Evolutionary conservation across 2,329 filamentous ascomycete genomes (phyloP), one percentile per base, ranked within the genome.

Genomic region (Bipolaris zeicola): DNA sequence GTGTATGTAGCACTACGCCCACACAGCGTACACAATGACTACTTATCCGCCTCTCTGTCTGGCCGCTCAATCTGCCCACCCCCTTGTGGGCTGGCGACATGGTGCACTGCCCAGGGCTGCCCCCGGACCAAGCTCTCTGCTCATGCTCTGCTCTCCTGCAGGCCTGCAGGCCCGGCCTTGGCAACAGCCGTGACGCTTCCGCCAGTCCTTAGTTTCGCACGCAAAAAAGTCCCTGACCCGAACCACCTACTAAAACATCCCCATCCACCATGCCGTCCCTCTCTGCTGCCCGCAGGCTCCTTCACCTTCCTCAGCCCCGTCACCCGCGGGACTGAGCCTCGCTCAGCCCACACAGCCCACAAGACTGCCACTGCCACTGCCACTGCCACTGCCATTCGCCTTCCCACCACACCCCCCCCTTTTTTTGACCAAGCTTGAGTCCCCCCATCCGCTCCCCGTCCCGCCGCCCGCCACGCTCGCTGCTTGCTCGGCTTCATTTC

Each of bases 301-400:
- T 74, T 70, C 69, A 76, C 66, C 74, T 73, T 76, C 76, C 77
- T 77, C 79, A 79, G 77, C 77, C 77, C 76, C 77, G 78, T 78
- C 77, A 76, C 73, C 78, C 79, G 75, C 77, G 78, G 78, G 78
- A 79, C 76, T 81, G 80, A 82, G 72, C 70, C 58, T 59, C 61
- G 58, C 56, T 65, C 68, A 64, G 54, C 67, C 62, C 62, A 55
- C 57, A 54, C 53, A 39, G 52, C 44, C 46, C n/a, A 41, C 26
- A 28, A 28, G 26, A 28, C 48, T 16, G 28, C 11, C 18, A 36
- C 60, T 28, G 42, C 54, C 62, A 46, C 60, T 28, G 42, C 54
- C 62, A 46, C 55, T 28, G 20, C 20, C 50, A 34, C 24, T 28
- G 20, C 20, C 50, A 34, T 20, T 55, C 52, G 51, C 66, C 61